Evolutionary conservation across 2,329 filamentous ascomycete species (phyloP).

Genomic region (Talaromyces sp.): DNA sequence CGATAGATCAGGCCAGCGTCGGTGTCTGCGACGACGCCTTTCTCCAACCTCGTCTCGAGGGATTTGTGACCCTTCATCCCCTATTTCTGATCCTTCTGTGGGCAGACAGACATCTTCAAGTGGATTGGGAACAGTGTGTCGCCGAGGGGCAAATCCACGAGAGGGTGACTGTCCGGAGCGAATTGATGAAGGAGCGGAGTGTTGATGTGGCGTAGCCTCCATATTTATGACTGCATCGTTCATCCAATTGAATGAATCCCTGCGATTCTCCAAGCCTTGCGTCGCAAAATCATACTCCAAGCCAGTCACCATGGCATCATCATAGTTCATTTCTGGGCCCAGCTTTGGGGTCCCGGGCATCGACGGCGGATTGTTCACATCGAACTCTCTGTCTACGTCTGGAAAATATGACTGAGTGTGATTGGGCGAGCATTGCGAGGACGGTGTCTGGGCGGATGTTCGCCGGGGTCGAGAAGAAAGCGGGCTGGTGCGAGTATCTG

Average conservation of each 20-base stretch:
- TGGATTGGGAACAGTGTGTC: slow-evolving; percentile 62
- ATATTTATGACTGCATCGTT: slow-evolving; percentile 51
- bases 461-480: slow-evolving; percentile 30
- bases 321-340: slow-evolving; percentile 55
- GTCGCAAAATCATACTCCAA: slow-evolving; percentile 45
- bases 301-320: slow-evolving; percentile 56
- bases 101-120: slow-evolving; percentile 94
- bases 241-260: slow-evolving; percentile 30
- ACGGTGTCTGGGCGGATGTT: slow-evolving; percentile 30
- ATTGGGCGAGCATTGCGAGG: slow-evolving; percentile 34
- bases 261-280: slow-evolving; percentile 40
- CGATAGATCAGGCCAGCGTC: slow-evolving; percentile 83
- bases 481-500: slow-evolving; percentile 31
- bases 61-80: slow-evolving; percentile 67
- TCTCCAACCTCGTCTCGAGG: slow-evolving; percentile 48
- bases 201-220: slow-evolving; percentile 33
- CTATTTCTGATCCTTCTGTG: slow-evolving; percentile 76
- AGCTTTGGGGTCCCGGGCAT: slow-evolving; percentile 61
- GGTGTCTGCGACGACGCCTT: slow-evolving; percentile 62
- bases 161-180: slow-evolving; percentile 24
- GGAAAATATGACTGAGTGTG: slow-evolving; percentile 25
- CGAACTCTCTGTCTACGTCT: slow-evolving; percentile 49
- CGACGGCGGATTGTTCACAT: slow-evolving; percentile 68
- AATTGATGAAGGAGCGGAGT: slow-evolving; percentile 41
- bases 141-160: slow-evolving; percentile 32